These are phyloP conservation scores for Lagenidium giganteum DNA, from an alignment of 352 stramenopile genomes.

Conservation along the genomic window DNA sequence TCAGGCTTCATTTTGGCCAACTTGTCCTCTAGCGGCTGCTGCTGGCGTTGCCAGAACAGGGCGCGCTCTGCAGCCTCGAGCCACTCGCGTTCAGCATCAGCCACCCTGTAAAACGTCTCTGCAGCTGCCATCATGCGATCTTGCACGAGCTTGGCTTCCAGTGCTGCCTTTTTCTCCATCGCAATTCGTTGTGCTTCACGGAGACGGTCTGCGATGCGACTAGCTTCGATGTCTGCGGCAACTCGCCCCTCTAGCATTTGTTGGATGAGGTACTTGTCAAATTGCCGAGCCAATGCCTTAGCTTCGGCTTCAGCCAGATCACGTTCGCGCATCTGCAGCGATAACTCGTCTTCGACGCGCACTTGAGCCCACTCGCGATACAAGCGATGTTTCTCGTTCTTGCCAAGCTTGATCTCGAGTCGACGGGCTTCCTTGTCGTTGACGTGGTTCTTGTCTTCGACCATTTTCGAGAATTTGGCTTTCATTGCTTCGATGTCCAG, in stretches of 20 bases:
- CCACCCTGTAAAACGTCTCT: conserved; percentile 35
- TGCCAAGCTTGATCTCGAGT: conserved; percentile 73
- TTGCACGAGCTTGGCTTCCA: conserved; percentile 53
- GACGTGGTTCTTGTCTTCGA: conserved; percentile 47
- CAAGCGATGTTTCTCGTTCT: conserved; percentile 73
- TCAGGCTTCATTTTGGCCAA: conserved; percentile 32
- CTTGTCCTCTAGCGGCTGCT: conserved; percentile 19
- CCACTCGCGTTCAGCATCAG: conserved; percentile 32
- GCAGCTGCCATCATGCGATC: conserved; percentile 64
- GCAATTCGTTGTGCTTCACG: conserved; percentile 40
- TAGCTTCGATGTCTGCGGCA: conserved; percentile 38
- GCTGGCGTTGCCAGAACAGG: conserved; percentile 28
- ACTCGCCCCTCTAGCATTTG: conserved; percentile 47
- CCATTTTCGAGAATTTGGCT: conserved; percentile 65
- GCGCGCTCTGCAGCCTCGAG: conserved; percentile 41
- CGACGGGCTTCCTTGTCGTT: conserved; percentile 65
- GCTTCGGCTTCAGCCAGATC: conserved; percentile 34
- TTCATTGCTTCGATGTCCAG: conserved; percentile 70
- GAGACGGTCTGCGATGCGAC: conserved; percentile 32
- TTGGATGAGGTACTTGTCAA: conserved; percentile 58
- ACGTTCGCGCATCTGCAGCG: conserved; percentile 49
- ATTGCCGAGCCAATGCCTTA: conserved; percentile 40
- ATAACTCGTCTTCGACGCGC: conserved; percentile 55
- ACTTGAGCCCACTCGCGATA: conserved; percentile 68
- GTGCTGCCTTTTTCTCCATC: conserved; percentile 29